Base-by-base conservation (phyloP, 2,329 filamentous ascomycete genomes). In the Aspergillus ibericus region DNA sequence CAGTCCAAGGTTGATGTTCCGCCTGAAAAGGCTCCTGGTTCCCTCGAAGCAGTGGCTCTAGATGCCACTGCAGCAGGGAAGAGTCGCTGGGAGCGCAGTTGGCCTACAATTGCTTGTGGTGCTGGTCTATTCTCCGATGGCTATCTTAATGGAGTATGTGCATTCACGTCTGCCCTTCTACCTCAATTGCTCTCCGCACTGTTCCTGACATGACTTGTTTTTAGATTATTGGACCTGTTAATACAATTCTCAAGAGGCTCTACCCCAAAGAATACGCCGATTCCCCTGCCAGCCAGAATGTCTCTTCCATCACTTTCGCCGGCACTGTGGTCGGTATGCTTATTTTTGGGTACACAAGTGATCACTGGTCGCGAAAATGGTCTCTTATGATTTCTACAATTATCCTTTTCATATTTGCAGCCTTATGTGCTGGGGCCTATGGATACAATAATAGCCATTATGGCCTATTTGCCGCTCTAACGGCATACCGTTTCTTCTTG, bases 111-210 rank as follows among this genome's bases (percentile, higher is more conserved):
- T 66, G 92, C 92, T 44, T 96, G 92, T 70, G 93, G 93, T 63
- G 90, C 92, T 53, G 93, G 93, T 68, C 82, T 96, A 1, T 96
- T 96, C 76, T 92, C 89, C 22, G 93, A 96, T 74, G 93, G 93
- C 15, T 96, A 96, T 74, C 85, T 96, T 71, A 96, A 96, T 77
- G 92, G 91, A 69, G 90, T 92, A 77, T 67, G 78, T 70, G 25
- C 8, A 46, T 47, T 34, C 9, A 13, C 10, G 40, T 16, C 34
- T 15, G 46, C 15, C 12, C 29, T 3, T n/a, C 18, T n/a, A 38
- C 22, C 42, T 35, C 44, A 40, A 58, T 18, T 8, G 15, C 5
- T 1, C n/a, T 12, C 3, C 16, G n/a, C 15, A 0, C 1, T 32
- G 4, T 3, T 32, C 49, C 35, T 52, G 34, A 52, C 22, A 3